Base-by-base conservation (phyloP, 306 rosid genomes). In the Amphicarpaea edgeworthii region DNA sequence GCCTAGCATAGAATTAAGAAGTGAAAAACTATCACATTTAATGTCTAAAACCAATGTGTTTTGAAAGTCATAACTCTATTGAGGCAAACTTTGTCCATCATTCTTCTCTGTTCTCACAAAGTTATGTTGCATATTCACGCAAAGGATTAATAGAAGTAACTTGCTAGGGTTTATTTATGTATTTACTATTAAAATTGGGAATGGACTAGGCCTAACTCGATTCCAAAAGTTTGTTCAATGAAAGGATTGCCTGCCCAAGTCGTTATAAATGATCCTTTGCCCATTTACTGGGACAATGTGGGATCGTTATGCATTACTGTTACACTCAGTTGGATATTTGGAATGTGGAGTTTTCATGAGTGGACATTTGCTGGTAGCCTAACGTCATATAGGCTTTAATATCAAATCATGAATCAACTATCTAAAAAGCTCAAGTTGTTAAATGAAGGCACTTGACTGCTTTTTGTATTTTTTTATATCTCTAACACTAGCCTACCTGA, bases 91-190 rank as follows among this genome's bases (percentile, higher is more conserved):
- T 8, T 42, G 68, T 32, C 19, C 30, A 45, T 32, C 50, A 23
- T 47, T 65, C 69, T 42, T 61, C 41, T 78, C 55, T 54, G 61
- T 50, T 60, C 42, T 79, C 49, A 45, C 40, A 0, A 54, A 43
- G 50, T 45, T 24, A 17, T 80, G 72, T 74, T 81, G 59, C 3
- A n/a, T 59, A 26, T 57, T 59, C 67, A 24, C 45, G 34, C n/a
- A 59, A 45, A 58, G 45, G 70, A 40, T 37, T 37, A 41, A 15
- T 41, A 15, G 59, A 53, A 54, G 37, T 46, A 21, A 34, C 49
- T 68, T 55, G 49, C 58, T 38, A 19, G 16, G 38, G 43, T 34
- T 17, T 59, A 58, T 61, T 59, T 60, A 60, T 37, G 45, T 34
- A 47, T 60, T 23, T 47, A 21, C 24, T 62, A 43, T 49, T 34